Base-by-base conservation (phyloP, 176 grass and related monocot genomes). In the Phoenix dactylifera region DNA sequence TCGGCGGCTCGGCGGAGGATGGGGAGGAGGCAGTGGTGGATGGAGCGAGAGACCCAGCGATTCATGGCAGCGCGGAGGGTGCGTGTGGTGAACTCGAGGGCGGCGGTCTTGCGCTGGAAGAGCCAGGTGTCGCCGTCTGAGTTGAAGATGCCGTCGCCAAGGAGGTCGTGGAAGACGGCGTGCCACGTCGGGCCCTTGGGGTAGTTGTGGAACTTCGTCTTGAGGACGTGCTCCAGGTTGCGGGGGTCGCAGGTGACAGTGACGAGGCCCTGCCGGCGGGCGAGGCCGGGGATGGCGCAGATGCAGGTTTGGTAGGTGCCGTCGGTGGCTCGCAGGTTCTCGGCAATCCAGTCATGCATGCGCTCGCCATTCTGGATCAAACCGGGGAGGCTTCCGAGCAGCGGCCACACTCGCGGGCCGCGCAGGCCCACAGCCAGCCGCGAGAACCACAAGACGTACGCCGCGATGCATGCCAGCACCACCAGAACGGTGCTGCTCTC, bases 301-400 rank as follows among this genome's bases (percentile, higher is more conserved):
- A 90, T 95, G 71, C 90, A 95, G 28, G 90, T 95, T 76, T 95
- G 86, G 77, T 95, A 95, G 15, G 90, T 95, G n/a, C 90, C 83
- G 0, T 56, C 61, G 0, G 77, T 50, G 24, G 59, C 66, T 4
- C 79, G 82, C 9, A 98, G 81, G 84, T 98, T 98, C 64, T 35
- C 69, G 30, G 74, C 59, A 62, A 98, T 98, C 93, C 93, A 98
- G 65, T 98, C 82, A 65, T 98, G 93, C 93, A 98, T 98, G 66
- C 74, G 77, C 76, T 98, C 87, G 0, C 81, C 79, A 59, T 98
- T 78, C 32, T 52, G 87, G 52, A 98, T 76, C 1, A 98, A 72
- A 0, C 87, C 93, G 16, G 87, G 93, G 14, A 98, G 76, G 72
- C 87, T 92, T 52, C 87, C 93, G 0, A 92, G 52, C 10, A 98